Conservation (phyloP, 2,329 filamentous ascomycete species). For the Curvularia lunata region DNA sequence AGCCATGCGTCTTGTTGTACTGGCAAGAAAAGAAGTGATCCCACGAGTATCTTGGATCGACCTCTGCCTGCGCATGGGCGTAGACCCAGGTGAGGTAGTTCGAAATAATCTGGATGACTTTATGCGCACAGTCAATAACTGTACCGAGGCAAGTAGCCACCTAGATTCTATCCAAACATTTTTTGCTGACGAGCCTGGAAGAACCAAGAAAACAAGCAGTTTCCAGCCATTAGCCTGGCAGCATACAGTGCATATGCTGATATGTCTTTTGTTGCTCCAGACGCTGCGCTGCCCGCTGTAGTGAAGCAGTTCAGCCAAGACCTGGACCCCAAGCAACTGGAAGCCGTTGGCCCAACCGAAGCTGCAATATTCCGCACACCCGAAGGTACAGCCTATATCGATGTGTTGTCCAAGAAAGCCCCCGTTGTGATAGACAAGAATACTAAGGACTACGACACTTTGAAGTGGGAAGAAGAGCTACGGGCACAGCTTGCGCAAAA, state of each 20-base stretch:
- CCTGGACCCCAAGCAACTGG: slow-evolving; percentile 72
- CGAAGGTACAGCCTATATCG: slow-evolving; percentile 85
- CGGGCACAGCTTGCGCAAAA: slow-evolving; percentile 87
- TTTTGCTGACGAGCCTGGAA: slow-evolving; percentile 15
- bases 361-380: slow-evolving; percentile 92
- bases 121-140: slow-evolving; percentile 68
- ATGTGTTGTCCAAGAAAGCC: slow-evolving; percentile 85
- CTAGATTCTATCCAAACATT: not conserved
- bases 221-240: slow-evolving; percentile 64
- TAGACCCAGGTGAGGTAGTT: slow-evolving; percentile 83
- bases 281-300: slow-evolving; percentile 76
- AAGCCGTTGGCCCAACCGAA: slow-evolving; percentile 80
- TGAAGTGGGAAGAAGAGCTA: slow-evolving; percentile 97
- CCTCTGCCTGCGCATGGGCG: slow-evolving; percentile 75
- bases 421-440: slow-evolving; percentile 81
- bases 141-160: slow-evolving; percentile 60
- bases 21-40: slow-evolving; percentile 79
- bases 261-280: slow-evolving; percentile 90
- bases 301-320: slow-evolving; percentile 76
- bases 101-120: slow-evolving; percentile 67
- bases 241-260: slow-evolving; percentile 87
- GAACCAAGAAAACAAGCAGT: slow-evolving; percentile 31
- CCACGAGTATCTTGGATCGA: slow-evolving; percentile 87
- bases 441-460: slow-evolving; percentile 89
- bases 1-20: slow-evolving; percentile 76